phyloP scores from a whole-genome alignment of 1,284 basidiomycete genomes.

The Apiotrichum gracile region DNA sequence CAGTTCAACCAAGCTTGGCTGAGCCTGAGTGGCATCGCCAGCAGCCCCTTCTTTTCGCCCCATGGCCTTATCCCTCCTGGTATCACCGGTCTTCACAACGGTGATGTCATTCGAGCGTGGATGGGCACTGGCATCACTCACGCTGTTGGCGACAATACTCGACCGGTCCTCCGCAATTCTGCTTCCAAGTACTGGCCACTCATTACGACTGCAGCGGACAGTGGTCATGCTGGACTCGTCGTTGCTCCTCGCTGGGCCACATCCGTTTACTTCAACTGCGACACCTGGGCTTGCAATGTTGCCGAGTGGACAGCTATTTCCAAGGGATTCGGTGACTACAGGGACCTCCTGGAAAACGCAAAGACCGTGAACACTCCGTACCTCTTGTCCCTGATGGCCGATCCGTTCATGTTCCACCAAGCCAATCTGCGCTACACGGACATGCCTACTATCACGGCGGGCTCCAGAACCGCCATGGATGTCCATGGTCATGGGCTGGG shows the following conservation, averaged over 20 bases:
- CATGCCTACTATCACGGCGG: conserved; percentile 5
- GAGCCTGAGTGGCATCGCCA: conserved; percentile 1
- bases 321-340: conserved; percentile 1
- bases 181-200: background rate
- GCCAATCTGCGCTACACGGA: conserved; percentile 9
- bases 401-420: conserved; percentile 15
- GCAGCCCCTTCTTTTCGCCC: background rate
- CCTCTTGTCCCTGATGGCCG: conserved; percentile 2
- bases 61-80: conserved; percentile 6
- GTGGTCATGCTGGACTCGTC: conserved; percentile 4
- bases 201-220: conserved; percentile 1
- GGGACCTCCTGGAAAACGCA: conserved; percentile 3
- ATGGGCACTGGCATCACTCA: conserved; percentile 7
- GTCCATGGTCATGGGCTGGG: conserved; percentile 12
- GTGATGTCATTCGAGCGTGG: conserved; percentile 8
- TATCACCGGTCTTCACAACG: conserved; percentile 12
- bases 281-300: conserved; percentile 7
- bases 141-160: conserved; percentile 11
- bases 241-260: conserved; percentile 10
- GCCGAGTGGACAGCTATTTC: conserved; percentile 7
- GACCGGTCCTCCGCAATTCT: conserved; percentile 2
- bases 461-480: conserved; percentile 5
- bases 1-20: conserved; percentile 14
- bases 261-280: conserved; percentile 9
- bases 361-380: conserved; percentile 2